Conservation (phyloP, 331 rosid species). For the Dryas integrifolia region DNA sequence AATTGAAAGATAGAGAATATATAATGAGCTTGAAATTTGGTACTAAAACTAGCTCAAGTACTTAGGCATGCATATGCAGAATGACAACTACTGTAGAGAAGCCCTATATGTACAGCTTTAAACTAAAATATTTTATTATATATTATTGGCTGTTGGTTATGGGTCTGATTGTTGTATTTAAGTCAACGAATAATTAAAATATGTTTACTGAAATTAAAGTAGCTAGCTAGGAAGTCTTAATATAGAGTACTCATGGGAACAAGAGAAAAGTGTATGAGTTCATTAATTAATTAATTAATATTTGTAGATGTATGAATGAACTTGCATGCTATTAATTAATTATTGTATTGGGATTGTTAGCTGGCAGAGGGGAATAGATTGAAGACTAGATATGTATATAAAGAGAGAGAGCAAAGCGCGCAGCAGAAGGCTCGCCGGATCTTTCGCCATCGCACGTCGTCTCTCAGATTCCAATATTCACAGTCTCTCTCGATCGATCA, state of each 20-base stretch:
- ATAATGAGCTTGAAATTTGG: background rate
- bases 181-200: background rate
- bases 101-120: conserved; percentile 46
- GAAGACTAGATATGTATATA: conserved; percentile 4
- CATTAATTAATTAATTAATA: background rate
- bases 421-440: conserved; percentile 67
- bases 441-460: conserved; percentile 76
- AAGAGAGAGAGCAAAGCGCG: conserved; percentile 13
- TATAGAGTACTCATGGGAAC: conserved; percentile 18
- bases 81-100: conserved; percentile 21
- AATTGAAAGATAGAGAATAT: conserved; percentile 1
- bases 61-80: conserved; percentile 7
- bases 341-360: conserved; percentile 51
- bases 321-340: background rate
- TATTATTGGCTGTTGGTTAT: conserved; percentile 12
- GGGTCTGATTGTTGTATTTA: conserved; percentile 17
- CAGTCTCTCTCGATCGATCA: background rate
- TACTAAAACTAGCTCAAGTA: background rate
- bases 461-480: conserved; percentile 45
- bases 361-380: conserved; percentile 47
- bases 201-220: conserved; percentile 10
- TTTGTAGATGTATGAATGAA: too few species aligned
- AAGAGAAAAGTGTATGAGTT: conserved; percentile 23
- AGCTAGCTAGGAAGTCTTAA: conserved; percentile 32
- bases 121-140: conserved; percentile 3